A percentile compares a stretch with the other conserved stretches of the same genome.
Evolutionary conservation across 2,329 filamentous ascomycete genomes (phyloP).

Genomic region (Sordariomycetes sp.): DNA sequence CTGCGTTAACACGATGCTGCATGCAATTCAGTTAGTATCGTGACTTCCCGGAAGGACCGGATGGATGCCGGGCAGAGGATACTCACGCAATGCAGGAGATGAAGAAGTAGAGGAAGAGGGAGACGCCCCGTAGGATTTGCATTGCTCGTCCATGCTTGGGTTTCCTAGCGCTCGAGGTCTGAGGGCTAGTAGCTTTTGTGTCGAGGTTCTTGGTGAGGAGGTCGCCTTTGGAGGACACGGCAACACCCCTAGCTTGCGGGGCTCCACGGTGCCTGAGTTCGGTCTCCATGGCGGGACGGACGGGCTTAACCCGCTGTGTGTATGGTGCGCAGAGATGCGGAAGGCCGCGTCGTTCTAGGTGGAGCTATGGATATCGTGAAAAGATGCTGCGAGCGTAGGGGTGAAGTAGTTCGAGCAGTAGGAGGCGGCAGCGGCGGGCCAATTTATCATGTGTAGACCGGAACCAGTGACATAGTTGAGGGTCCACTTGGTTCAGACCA

Average conservation of each 20-base stretch:
- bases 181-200: background rate
- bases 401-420: background rate
- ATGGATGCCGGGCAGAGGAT: background rate
- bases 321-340: background rate
- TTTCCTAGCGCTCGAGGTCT: slow-evolving; percentile 42
- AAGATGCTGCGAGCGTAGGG: background rate
- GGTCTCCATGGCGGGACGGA: slow-evolving; percentile 1
- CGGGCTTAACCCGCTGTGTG: background rate
- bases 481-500: background rate
- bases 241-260: background rate
- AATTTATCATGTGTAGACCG: background rate
- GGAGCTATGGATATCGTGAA: background rate
- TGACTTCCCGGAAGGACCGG: background rate
- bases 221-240: slow-evolving; percentile 2
- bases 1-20: slow-evolving; percentile 59
- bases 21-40: background rate
- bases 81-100: slow-evolving; percentile 37
- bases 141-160: slow-evolving; percentile 37
- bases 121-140: slow-evolving; percentile 40
- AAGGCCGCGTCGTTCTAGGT: background rate
- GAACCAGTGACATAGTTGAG: background rate
- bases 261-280: slow-evolving; percentile 1
- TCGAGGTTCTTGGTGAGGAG: slow-evolving; percentile 3
- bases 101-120: slow-evolving; percentile 41
- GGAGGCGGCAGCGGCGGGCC: background rate